phyloP scores from a whole-genome alignment of 2,329 filamentous ascomycete species.

The Hymenoscyphus fructigenus region DNA sequence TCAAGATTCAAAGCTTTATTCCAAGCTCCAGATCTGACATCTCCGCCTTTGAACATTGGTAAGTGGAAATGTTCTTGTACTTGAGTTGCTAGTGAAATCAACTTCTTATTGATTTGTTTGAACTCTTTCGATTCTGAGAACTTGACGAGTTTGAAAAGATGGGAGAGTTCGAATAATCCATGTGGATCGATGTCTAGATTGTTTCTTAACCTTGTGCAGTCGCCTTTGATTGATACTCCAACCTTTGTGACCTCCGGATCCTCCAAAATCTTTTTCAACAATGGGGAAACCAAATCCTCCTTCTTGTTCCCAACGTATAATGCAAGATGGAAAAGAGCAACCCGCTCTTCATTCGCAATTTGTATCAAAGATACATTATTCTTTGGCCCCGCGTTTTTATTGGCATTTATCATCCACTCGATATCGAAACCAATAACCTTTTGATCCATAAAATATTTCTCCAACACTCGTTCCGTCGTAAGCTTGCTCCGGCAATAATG shows the following conservation, averaged over 20 bases:
- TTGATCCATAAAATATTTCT: slow-evolving; percentile 65
- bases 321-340: slow-evolving; percentile 81
- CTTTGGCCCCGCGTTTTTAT: slow-evolving; percentile 50
- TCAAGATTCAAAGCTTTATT: slow-evolving; percentile 55
- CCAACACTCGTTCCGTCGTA: slow-evolving; percentile 64
- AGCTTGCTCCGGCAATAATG: slow-evolving; percentile 74
- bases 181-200: slow-evolving; percentile 62
- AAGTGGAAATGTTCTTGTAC: slow-evolving; percentile 69
- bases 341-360: slow-evolving; percentile 71
- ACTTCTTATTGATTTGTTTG: slow-evolving; percentile 60
- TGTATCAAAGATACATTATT: slow-evolving; percentile 80
- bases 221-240: slow-evolving; percentile 74
- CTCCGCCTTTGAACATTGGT: slow-evolving; percentile 69
- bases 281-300: slow-evolving; percentile 65
- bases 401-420: slow-evolving; percentile 69
- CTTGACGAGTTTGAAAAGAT: slow-evolving; percentile 76
- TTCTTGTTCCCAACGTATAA: slow-evolving; percentile 49
- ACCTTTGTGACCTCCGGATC: slow-evolving; percentile 67
- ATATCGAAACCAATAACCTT: slow-evolving; percentile 83
- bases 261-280: slow-evolving; percentile 71
- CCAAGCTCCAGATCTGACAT: slow-evolving; percentile 76
- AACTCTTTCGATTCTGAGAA: slow-evolving; percentile 51
- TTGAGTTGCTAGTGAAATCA: slow-evolving; percentile 67
- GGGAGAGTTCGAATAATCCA: slow-evolving; percentile 78
- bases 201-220: slow-evolving; percentile 66